Evolutionary conservation across 164 flowering plant genomes (phyloP).

Genomic region (Buxus sempervirens): DNA sequence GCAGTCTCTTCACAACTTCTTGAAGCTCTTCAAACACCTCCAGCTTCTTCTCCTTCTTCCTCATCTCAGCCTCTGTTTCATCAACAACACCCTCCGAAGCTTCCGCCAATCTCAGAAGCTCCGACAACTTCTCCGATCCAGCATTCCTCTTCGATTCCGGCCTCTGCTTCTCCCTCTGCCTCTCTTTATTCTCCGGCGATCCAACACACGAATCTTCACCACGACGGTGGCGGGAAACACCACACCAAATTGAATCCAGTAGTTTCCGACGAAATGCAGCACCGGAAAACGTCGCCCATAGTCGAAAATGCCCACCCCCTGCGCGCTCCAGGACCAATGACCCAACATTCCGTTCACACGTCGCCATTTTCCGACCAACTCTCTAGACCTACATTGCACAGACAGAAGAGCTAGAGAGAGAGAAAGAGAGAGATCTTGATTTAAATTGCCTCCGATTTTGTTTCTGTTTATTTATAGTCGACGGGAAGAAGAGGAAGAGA

Average conservation of each 20-base stretch:
- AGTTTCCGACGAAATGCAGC: slow-evolving; percentile 33
- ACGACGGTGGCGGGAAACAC: slow-evolving; percentile 24
- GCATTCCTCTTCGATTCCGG: slow-evolving; percentile 2
- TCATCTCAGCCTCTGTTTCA: slow-evolving; percentile 36
- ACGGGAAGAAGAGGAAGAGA: background rate
- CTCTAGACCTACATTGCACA: slow-evolving; percentile 30
- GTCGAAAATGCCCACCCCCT: slow-evolving; percentile 16
- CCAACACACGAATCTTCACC: slow-evolving; percentile 8
- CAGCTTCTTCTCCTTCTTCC: slow-evolving; percentile 54
- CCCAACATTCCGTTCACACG: slow-evolving; percentile 43
- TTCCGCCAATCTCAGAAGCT: slow-evolving; percentile 52
- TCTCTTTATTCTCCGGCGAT: background rate
- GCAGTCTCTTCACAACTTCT: slow-evolving; percentile 39
- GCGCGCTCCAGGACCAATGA: slow-evolving; percentile 42
- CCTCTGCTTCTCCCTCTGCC: background rate
- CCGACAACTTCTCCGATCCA: slow-evolving; percentile 66
- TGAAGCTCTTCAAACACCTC: slow-evolving; percentile 60
- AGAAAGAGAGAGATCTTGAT: background rate
- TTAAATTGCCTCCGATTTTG: background rate
- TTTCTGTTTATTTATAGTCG: background rate
- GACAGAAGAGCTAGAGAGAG: slow-evolving; percentile 2
- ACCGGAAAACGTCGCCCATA: slow-evolving; percentile 33
- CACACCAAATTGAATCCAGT: slow-evolving; percentile 30
- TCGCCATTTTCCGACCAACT: slow-evolving; percentile 36
- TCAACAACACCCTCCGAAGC: slow-evolving; percentile 19